These are phyloP conservation scores for Micromonas commoda DNA, from an alignment of 139 green algal genomes.

Conservation along the genomic window DNA sequence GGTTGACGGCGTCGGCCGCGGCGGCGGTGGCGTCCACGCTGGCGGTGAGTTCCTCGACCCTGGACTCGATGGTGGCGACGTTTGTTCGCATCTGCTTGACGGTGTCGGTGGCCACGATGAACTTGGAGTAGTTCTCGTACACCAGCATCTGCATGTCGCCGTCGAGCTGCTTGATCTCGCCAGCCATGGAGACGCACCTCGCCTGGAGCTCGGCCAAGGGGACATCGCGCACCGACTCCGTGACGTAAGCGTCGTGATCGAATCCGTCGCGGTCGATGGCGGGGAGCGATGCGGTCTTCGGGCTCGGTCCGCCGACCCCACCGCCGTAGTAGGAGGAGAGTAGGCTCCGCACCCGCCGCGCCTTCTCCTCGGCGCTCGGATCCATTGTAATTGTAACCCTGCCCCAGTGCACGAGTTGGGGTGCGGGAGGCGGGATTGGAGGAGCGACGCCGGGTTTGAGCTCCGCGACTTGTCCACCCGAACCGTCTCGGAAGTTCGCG, in stretches of 20 bases:
- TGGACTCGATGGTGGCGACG: conserved; percentile 59
- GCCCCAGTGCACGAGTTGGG: too few relatives aligned
- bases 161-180: conserved; percentile 85
- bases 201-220: conserved; percentile 8
- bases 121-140: conserved; percentile 98
- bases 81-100: conserved; percentile 60
- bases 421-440: too few relatives aligned
- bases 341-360: conserved; percentile 30
- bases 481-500: too few relatives aligned
- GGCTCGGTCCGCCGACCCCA: not conserved
- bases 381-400: conserved; percentile 3
- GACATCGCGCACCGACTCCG: too few relatives aligned
- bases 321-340: conserved; percentile 42
- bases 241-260: not conserved
- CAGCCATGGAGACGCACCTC: conserved; percentile 47
- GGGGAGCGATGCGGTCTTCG: not conserved
- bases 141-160: conserved; percentile 95
- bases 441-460: too few relatives aligned
- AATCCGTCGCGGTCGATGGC: not conserved
- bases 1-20: conserved; percentile 65
- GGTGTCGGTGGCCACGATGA: conserved; percentile 95
- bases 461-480: too few relatives aligned
- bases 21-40: conserved; percentile 43
- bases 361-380: conserved; percentile 3
- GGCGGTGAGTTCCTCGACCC: conserved; percentile 58